A percentile compares a stretch with the other conserved stretches of the same genome.
phyloP scores from a whole-genome alignment of 768 basidiomycete species.

The Psilocybe cyanescens region DNA sequence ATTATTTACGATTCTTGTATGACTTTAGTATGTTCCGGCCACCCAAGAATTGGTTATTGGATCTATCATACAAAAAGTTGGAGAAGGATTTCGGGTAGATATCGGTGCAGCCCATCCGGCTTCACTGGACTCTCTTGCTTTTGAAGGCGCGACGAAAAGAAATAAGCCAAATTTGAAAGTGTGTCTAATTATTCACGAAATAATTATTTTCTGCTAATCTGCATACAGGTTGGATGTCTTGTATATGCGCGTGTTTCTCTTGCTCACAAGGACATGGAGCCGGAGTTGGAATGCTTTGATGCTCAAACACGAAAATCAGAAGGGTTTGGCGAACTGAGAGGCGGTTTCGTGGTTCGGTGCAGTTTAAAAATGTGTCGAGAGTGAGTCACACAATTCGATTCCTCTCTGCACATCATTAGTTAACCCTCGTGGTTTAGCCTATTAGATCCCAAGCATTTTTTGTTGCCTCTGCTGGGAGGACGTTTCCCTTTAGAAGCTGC shows the following conservation, averaged over 20 bases:
- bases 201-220: not conserved
- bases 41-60: slow-evolving; percentile 90
- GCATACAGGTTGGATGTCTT: slow-evolving; percentile 78
- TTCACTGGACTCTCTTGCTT: slow-evolving; percentile 86
- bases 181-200: not conserved
- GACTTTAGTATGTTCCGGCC: slow-evolving; percentile 83
- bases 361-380: slow-evolving; percentile 85
- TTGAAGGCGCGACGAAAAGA: slow-evolving; percentile 94
- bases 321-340: slow-evolving; percentile 92
- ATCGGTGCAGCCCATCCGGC: slow-evolving; percentile 90
- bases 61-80: slow-evolving; percentile 74
- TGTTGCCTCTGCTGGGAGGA: slow-evolving; percentile 79
- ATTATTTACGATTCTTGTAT: slow-evolving; percentile 9
- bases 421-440: slow-evolving; percentile 48
- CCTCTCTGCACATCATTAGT: not conserved
- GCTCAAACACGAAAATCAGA: slow-evolving; percentile 90
- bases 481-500: slow-evolving; percentile 88
- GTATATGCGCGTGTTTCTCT: slow-evolving; percentile 93
- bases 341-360: slow-evolving; percentile 81
- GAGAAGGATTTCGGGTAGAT: slow-evolving; percentile 93
- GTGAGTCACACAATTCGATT: slow-evolving; percentile 50
- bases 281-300: slow-evolving; percentile 96
- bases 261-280: slow-evolving; percentile 98
- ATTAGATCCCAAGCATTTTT: slow-evolving; percentile 79
- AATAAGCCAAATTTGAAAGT: slow-evolving; percentile 95